Conservation (phyloP, 306 rosid species). For the Prunus campanulata region DNA sequence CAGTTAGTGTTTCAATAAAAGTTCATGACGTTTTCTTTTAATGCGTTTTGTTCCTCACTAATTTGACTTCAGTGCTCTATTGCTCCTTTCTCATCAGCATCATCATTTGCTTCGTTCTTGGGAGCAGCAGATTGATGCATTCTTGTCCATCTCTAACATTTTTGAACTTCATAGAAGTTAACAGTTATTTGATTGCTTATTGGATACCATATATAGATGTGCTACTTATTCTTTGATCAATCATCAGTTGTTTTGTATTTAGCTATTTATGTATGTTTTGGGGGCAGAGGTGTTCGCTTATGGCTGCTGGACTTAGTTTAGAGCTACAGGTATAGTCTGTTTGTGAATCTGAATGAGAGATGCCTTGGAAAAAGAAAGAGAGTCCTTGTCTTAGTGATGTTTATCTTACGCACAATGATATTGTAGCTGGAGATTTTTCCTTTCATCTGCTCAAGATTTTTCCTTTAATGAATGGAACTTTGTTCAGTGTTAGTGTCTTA, state of each 20-base stretch:
- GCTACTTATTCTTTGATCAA: not conserved
- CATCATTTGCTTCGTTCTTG: not conserved
- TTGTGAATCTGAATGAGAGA: no score
- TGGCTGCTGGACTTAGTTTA: no score
- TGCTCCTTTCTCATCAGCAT: no score
- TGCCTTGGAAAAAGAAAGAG: no score
- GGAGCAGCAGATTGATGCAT: not conserved
- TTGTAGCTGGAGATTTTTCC: not conserved
- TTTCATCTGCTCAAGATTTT: not conserved
- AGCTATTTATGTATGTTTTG: not conserved
- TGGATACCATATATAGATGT: not conserved
- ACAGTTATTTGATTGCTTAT: not conserved
- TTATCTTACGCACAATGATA: not conserved
- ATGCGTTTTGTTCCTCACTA: not conserved
- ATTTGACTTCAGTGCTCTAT: not conserved
- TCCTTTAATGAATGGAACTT: no score
- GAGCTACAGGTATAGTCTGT: no score
- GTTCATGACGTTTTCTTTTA: constrained; percentile 23
- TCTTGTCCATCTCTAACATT: not conserved
- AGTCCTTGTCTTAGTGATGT: not conserved
- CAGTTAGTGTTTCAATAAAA: constrained; percentile 57
- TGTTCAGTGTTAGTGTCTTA: not conserved
- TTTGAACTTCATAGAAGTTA: no score
- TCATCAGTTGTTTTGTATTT: not conserved
- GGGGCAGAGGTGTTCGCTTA: no score